Evolutionary conservation across 352 stramenopile genomes (phyloP), one percentile per base, ranked within the genome.

Genomic region (Phytophthora podocarpi): DNA sequence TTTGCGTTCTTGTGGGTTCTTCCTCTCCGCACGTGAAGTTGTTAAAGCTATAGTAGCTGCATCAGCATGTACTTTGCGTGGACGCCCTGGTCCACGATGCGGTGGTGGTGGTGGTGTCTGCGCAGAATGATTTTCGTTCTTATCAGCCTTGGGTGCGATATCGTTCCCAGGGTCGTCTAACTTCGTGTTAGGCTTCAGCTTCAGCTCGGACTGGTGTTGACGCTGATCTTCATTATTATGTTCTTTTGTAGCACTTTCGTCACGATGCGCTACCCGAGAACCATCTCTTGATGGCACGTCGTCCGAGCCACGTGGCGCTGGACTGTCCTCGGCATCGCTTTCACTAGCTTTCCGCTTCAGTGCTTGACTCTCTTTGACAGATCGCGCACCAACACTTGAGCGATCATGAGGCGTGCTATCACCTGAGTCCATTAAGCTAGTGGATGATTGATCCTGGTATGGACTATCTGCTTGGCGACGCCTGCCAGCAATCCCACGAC

Each of bases 401-500:
- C 21, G 28, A 24, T 43, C 27, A 50, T 39, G 60, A 42, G 45
- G 51, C 28, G 50, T 39, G 16, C 27, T 63, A 37, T 46, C 55
- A 31, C 21, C 30, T 5, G 54, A 64, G 8, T 59, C 48, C 41
- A 58, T 54, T 31, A 50, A 71, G 31, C 55, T 68, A 26, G 41
- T 66, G 3, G 57, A 58, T 12, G 48, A 64, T 39, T 62, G 45
- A 30, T 65, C 57, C 27, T 61, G 40, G 23, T 72, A 65, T 31
- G 55, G 13, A 24, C 27, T 59, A 34, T 58, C 41, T 15, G 37
- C 4, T 62, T 61, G 37, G 20, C 26, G 34, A 20, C 34, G 40
- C 1, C 37, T 53, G 20, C 42, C 34, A 37, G 18, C 43, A 46
- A 66, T 59, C 4, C 36, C 49, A 51, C 49, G 56, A 10, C 12